A percentile compares a stretch with the other conserved stretches of the same genome.
These are phyloP conservation scores for Ostreobium quekettii DNA, from an alignment of 139 green algal genomes.

Conservation along the genomic window DNA sequence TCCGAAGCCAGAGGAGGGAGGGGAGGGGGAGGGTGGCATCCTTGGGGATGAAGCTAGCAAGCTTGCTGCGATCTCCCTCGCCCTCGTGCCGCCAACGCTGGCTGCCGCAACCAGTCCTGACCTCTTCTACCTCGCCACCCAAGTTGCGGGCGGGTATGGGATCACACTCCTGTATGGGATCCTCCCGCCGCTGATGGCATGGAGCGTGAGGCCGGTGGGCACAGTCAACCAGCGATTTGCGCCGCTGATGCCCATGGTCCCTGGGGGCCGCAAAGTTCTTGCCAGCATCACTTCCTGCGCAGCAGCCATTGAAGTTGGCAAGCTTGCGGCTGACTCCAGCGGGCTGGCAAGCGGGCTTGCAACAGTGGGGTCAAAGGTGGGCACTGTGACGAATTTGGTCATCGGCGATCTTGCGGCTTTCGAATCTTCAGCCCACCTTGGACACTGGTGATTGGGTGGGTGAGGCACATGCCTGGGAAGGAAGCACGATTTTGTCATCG, in stretches of 20 bases:
- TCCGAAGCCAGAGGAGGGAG: neutral
- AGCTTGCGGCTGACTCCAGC: constrained; percentile 22
- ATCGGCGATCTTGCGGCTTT: too few relatives aligned
- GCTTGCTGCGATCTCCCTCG: constrained; percentile 12
- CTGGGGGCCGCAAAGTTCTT: constrained; percentile 31
- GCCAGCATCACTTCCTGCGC: constrained; percentile 25
- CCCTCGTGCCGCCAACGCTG: constrained; percentile 11
- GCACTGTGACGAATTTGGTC: too few relatives aligned
- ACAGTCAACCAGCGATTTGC: neutral
- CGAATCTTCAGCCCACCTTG: too few relatives aligned
- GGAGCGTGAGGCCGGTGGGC: constrained; percentile 17
- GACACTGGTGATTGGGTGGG: too few relatives aligned
- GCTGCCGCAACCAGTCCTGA: constrained; percentile 16
- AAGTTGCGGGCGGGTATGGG: constrained; percentile 39
- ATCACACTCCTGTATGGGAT: constrained; percentile 63
- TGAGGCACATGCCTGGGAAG: too few relatives aligned
- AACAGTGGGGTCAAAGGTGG: too few relatives aligned
- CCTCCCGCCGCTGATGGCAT: constrained; percentile 57
- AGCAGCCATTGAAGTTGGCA: constrained; percentile 15
- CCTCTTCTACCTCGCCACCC: constrained; percentile 17
- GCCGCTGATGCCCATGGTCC: constrained; percentile 17
- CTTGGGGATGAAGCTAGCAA: constrained; percentile 8
- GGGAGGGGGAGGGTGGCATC: neutral
- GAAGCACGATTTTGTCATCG: too few relatives aligned
- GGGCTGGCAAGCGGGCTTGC: too few relatives aligned